A percentile compares a stretch with the other conserved stretches of the same genome.
Conservation (phyloP, 306 rosid genomes). For the Medicago truncatula region MtrunA17r5.0-ANR NC_053045.1:53548001-53548500, state of each 20-base stretch:
- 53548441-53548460: conserved; percentile 54
- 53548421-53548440: background rate
- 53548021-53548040: background rate
- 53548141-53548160: conserved; percentile 21
- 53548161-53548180: conserved; percentile 24
- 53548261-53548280: conserved; percentile 1
- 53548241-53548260: conserved; percentile 1
- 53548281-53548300: conserved; percentile 33
- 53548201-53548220: conserved; percentile 53
- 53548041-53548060: conserved; percentile 9
- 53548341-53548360: conserved; percentile 77
- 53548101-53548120: background rate
- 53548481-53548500: conserved; percentile 65
- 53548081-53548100: conserved; percentile 9
- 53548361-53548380: conserved; percentile 37
- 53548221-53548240: conserved; percentile 16
- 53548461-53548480: conserved; percentile 89
- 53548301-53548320: conserved; percentile 62
- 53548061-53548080: conserved; percentile 12
- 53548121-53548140: conserved; percentile 13
- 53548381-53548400: conserved; percentile 5
- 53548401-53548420: background rate
- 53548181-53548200: conserved; percentile 14
- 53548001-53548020: background rate
- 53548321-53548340: conserved; percentile 92